Percentiles rank a stretch among this genome's conserved stretches.
Evolutionary conservation across 148 eudicot species (phyloP).

Genomic region (Linanthus parryae): DNA sequence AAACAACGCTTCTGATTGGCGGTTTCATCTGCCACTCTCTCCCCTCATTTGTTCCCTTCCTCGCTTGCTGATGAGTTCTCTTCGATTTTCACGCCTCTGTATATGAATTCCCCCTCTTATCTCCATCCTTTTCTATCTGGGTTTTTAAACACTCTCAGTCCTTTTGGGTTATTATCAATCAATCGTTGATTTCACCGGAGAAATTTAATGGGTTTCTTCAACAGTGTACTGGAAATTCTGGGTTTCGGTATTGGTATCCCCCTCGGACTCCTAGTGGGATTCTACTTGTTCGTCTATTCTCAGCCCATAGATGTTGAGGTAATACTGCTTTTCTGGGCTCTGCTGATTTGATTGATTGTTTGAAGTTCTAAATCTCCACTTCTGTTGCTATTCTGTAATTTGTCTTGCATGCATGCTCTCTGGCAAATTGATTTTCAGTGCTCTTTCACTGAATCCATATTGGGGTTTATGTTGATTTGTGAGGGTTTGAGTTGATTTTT

Average conservation of each 20-base stretch:
- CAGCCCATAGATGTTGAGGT: constrained; percentile 50
- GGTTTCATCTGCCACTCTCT: too few relatives aligned
- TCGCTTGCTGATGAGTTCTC: too few relatives aligned
- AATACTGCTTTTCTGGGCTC: not conserved
- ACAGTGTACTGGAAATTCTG: constrained; percentile 51
- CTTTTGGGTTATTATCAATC: too few relatives aligned
- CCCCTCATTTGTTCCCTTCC: too few relatives aligned
- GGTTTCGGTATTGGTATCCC: constrained; percentile 68
- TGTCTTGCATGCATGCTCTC: too few relatives aligned
- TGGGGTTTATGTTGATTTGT: constrained; percentile 5
- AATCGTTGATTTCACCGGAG: not conserved
- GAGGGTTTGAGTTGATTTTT: too few relatives aligned
- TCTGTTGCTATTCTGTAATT: not conserved
- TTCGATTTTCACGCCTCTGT: too few relatives aligned
- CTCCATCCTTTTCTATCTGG: not conserved
- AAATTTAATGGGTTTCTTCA: constrained; percentile 62
- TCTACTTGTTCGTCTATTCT: constrained; percentile 61
- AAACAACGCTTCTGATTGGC: too few relatives aligned
- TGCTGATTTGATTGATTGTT: not conserved
- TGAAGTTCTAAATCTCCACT: not conserved
- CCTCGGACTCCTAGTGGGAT: constrained; percentile 63
- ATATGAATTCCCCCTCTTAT: not conserved
- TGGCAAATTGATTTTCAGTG: too few relatives aligned
- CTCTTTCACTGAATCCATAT: too few relatives aligned
- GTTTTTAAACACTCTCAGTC: not conserved